A percentile compares a stretch with the other conserved stretches of the same genome.
Evolutionary conservation across 257 asterid species (phyloP).

Genomic region (Salvia rosmarinus): DNA sequence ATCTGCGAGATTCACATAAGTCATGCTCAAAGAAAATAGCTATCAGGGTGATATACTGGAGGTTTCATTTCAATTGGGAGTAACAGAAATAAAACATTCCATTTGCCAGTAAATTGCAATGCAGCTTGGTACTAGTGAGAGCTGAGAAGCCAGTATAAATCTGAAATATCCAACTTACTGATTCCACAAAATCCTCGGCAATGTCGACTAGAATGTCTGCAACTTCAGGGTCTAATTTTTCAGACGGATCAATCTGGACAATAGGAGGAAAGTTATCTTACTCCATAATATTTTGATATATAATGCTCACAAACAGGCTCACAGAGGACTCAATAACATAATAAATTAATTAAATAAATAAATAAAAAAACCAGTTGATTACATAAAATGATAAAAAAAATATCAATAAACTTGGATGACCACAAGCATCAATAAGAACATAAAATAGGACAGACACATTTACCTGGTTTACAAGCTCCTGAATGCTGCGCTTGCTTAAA

Average conservation of each 20-base stretch:
- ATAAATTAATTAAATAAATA: neutral
- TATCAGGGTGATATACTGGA: neutral
- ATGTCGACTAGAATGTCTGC: constrained; percentile 84
- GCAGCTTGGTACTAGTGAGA: neutral
- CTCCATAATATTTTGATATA: neutral
- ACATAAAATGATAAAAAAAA: constrained; percentile 9
- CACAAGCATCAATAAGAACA: constrained; percentile 3
- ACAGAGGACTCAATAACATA: constrained; percentile 4
- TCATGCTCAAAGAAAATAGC: constrained; percentile 12
- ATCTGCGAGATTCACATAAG: neutral
- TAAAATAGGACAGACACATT: constrained; percentile 23
- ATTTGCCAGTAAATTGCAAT: constrained; percentile 7
- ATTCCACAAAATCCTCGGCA: constrained; percentile 94
- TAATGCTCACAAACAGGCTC: neutral
- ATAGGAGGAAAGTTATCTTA: constrained; percentile 30
- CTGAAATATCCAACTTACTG: constrained; percentile 60
- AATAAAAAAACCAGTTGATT: neutral
- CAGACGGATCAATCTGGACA: constrained; percentile 84
- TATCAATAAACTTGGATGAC: neutral
- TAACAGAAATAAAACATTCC: neutral
- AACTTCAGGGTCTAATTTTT: constrained; percentile 79
- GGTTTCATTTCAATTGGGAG: constrained; percentile 19
- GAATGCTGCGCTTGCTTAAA: constrained; percentile 82
- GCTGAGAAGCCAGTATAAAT: neutral
- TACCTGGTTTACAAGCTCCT: constrained; percentile 81